Percentiles rank a stretch among this genome's conserved stretches.
phyloP scores from a whole-genome alignment of 768 basidiomycete genomes.

The Phylloporus sp. region DNA sequence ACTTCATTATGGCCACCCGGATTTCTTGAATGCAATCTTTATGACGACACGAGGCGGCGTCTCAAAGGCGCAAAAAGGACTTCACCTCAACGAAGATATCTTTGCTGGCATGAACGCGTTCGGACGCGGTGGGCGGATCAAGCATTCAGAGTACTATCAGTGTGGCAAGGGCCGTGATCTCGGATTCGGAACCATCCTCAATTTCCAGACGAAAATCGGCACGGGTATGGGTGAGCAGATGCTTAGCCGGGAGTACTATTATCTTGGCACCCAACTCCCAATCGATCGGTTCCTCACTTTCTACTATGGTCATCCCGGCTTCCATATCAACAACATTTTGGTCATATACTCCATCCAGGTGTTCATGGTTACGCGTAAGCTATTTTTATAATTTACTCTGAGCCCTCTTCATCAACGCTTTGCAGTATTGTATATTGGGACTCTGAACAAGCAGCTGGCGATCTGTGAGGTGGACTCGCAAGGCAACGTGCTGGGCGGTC shows the following conservation, averaged over 20 bases:
- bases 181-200: constrained; percentile 97
- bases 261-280: constrained; percentile 95
- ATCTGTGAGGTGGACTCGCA: constrained; percentile 85
- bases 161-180: constrained; percentile 99
- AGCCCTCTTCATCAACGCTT: constrained; percentile 7
- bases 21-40: constrained; percentile 97
- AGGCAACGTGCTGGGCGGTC: constrained; percentile 76
- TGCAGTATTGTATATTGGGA: constrained; percentile 88
- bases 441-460: constrained; percentile 87
- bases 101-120: constrained; percentile 99
- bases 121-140: constrained; percentile 96
- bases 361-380: constrained; percentile 92
- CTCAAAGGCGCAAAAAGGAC: constrained; percentile 97
- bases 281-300: constrained; percentile 99
- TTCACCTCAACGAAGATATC: constrained; percentile 99
- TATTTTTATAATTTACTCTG: not conserved
- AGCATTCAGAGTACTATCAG: constrained; percentile 99
- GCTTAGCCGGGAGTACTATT: constrained; percentile 99
- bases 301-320: constrained; percentile 99
- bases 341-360: constrained; percentile 98
- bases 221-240: constrained; percentile 99
- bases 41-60: constrained; percentile 99
- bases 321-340: constrained; percentile 99
- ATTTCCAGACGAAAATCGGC: constrained; percentile 99
- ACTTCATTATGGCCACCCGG: constrained; percentile 97